A percentile compares a stretch with the other conserved stretches of the same genome.
These are phyloP conservation scores for Lipomyces anomalus DNA, from an alignment of 805 yeast genomes.

Conservation along the genomic window DNA sequence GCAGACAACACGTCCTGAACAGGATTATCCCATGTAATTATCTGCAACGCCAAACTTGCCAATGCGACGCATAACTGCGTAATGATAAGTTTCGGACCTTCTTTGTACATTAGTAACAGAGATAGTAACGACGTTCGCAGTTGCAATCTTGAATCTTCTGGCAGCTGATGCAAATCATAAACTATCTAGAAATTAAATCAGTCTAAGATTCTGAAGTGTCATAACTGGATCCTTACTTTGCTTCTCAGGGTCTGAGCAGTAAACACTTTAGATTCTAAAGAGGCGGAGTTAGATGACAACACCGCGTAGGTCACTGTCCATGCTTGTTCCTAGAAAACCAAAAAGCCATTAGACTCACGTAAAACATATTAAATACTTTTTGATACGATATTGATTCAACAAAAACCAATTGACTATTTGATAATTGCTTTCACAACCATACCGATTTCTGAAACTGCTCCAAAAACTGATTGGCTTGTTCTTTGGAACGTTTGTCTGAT, in stretches of 20 bases:
- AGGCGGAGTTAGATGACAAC: conserved; percentile 22
- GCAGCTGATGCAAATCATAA: conserved; percentile 77
- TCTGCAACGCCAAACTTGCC: conserved; percentile 77
- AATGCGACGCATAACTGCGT: conserved; percentile 79
- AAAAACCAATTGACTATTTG: neutral
- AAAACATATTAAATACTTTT: too few relatives aligned
- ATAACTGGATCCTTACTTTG: conserved; percentile 35
- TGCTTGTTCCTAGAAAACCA: conserved; percentile 40
- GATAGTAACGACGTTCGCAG: conserved; percentile 64
- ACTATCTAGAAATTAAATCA: conserved; percentile 41
- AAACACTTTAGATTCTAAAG: conserved; percentile 65
- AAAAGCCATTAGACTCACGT: neutral
- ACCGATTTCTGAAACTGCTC: conserved; percentile 72
- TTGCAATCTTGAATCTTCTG: conserved; percentile 48
- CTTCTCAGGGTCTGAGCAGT: conserved; percentile 88
- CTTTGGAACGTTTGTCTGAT: conserved; percentile 38
- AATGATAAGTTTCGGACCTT: conserved; percentile 52
- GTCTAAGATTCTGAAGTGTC: neutral
- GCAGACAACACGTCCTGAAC: conserved; percentile 56
- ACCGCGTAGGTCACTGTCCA: conserved; percentile 64
- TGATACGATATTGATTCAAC: neutral
- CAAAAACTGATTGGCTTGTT: conserved; percentile 49
- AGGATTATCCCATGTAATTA: conserved; percentile 64
- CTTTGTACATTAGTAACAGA: conserved; percentile 48
- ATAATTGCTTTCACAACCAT: conserved; percentile 11